Evolutionary conservation across 148 eudicot species (phyloP), one percentile per base, ranked within the genome.

Genomic region (Salicornia ramosissima): DNA sequence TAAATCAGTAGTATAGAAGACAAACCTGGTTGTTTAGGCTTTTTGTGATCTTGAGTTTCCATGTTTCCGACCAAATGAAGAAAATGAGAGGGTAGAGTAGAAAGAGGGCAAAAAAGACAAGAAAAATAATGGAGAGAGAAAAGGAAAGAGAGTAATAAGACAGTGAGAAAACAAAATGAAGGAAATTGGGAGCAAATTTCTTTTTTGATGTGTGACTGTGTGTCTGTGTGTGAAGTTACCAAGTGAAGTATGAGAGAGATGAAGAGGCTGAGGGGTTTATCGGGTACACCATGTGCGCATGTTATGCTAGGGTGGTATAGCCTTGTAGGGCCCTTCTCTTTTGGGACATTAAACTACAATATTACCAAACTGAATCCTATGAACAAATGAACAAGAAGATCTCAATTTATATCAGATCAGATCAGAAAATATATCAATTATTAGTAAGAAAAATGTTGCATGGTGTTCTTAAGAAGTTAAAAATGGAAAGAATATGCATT

Each of bases 11-110:
- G 49, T 49, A 19, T 43, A 43, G 58, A 59, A 30, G 33, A 68
- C 64, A 71, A 64, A 84, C 87, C 85, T 76, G 78, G 61, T 34
- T 29, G 83, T 65, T 31, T 68, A 10, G 56, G 52, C 56, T 64
- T 79, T 63, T 54, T 71, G 30, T 71, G 83, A 78, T 81, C 75
- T 59, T 71, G 77, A 77, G 67, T 74, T 64, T 84, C 85, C 87
- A 81, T 81, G 22, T 36, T 47, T 45, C 34, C 51, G 40, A 78
- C n/a, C 56, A 68, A 69, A 22, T 16, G 13, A 14, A 21, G 62
- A 65, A 53, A 68, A 53, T 26, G 47, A 25, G 29, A 36, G 19
- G 29, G 30, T 1, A 26, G 25, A 53, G 65, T 21, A 40, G 50
- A 59, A 43, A 59, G 47, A 67, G 60, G 31, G 19, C 8, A 21